Conservation (phyloP, 768 basidiomycete genomes). For the Pleurotus djamor region DNA sequence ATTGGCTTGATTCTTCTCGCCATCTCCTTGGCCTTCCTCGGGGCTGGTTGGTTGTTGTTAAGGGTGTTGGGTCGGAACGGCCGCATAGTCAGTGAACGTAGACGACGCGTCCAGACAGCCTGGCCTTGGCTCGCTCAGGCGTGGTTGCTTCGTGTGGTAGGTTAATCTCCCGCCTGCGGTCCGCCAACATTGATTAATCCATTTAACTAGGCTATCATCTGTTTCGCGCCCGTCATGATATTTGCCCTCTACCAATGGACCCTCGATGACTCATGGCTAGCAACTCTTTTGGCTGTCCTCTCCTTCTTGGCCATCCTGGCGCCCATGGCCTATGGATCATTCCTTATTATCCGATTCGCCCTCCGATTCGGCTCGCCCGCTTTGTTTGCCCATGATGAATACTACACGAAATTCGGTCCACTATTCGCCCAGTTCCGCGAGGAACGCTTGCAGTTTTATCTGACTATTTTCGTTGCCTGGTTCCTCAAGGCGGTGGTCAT, state of each 20-base stretch:
- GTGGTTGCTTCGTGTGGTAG: slow-evolving; percentile 69
- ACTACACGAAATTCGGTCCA: slow-evolving; percentile 47
- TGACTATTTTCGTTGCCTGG: slow-evolving; percentile 51
- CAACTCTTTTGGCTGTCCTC: slow-evolving; percentile 76
- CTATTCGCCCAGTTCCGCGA: slow-evolving; percentile 67
- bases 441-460: slow-evolving; percentile 67
- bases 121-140: slow-evolving; percentile 50
- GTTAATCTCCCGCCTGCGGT: slow-evolving; percentile 16
- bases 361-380: slow-evolving; percentile 33
- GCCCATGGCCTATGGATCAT: slow-evolving; percentile 45
- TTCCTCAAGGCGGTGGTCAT: slow-evolving; percentile 74
- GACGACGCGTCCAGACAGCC: slow-evolving; percentile 14
- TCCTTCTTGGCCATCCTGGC: slow-evolving; percentile 51
- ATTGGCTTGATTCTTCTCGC: slow-evolving; percentile 65
- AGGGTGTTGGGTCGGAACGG: slow-evolving; percentile 23
- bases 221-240: slow-evolving; percentile 66
- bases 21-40: slow-evolving; percentile 50
- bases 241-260: slow-evolving; percentile 93
- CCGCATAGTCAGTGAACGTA: slow-evolving; percentile 7
- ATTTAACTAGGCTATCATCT: slow-evolving; percentile 50
- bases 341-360: slow-evolving; percentile 48
- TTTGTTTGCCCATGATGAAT: slow-evolving; percentile 29
- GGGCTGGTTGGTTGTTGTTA: slow-evolving; percentile 46
- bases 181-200: no score
- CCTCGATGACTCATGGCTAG: slow-evolving; percentile 83